Base-by-base conservation (phyloP, 768 basidiomycete species). In the Termitomyces sp. region DNA sequence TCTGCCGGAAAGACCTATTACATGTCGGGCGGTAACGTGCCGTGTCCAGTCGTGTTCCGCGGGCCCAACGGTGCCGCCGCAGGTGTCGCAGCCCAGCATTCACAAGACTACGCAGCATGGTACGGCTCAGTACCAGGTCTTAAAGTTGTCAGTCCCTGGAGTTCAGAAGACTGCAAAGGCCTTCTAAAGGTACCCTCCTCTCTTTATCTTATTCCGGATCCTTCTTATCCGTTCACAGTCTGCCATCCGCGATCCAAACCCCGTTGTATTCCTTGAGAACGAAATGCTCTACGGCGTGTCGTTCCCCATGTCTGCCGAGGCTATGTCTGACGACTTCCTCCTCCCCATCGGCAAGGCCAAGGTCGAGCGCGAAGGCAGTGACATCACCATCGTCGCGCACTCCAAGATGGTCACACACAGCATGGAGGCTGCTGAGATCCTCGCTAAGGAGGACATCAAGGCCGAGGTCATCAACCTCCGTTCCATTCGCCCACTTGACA, bases 1-100 rank as follows among this genome's bases (percentile, higher is more conserved):
- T 98, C 97, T n/a, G 97, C 90, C 55, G 97, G 93, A 59, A 99
- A 98, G 81, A 99, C 97, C 4, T 95, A 98, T 76, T 99, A 99
- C 84, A 99, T 99, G 97, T 98, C 97, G 38, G 97, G 97, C 57
- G 97, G 97, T 62, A 98, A 95, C 68, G 95, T 98, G 17, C 92
- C 95, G 11, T 98, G 96, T 78, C 95, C 97, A 23, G 92, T 99
- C 61, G 96, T 98, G 54, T 99, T 99, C 89, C 93, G 97, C 76
- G 97, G 97, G 52, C 97, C 97, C 60, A 99, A 99, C 72, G 97
- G 97, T 71, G 97, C 97, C 49, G 97, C 97, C 48, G 75, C 95
- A 50, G 97, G 97, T 82, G 97, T 99, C 40, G 97, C 65, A 41
- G 96, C 96, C 23, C 96, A 98, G 74, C 96, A 98, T 70, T 97